Conservation (phyloP, 495 filamentous ascomycete species). For the Aspergillus baeticus region DNA sequence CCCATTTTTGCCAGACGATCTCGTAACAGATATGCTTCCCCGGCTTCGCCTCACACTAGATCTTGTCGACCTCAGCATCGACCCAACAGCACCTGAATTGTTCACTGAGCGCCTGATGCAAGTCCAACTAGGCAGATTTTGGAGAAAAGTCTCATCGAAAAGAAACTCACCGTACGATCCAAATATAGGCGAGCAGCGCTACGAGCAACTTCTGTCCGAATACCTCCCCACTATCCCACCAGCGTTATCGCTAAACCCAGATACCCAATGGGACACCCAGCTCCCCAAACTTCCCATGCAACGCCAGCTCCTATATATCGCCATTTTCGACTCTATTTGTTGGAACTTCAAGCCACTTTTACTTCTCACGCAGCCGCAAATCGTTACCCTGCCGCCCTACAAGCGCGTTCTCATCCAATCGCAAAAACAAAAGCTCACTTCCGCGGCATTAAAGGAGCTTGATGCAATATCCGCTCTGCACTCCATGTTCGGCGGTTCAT, state of each 20-base stretch:
- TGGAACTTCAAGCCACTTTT: slow-evolving; percentile 24
- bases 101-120: slow-evolving; percentile 28
- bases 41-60: not conserved
- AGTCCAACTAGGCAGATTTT: slow-evolving; percentile 22
- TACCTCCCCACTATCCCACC: slow-evolving; percentile 20
- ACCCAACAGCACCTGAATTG: not conserved
- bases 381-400: slow-evolving; percentile 13
- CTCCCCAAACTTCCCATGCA: slow-evolving; percentile 22
- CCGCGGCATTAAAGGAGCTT: slow-evolving; percentile 11
- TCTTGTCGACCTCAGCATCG: not conserved
- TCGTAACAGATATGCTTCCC: not conserved
- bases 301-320: slow-evolving; percentile 24
- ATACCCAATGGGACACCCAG: slow-evolving; percentile 22
- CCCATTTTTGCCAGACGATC: not conserved
- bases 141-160: slow-evolving; percentile 8
- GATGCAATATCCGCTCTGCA: slow-evolving; percentile 13
- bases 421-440: slow-evolving; percentile 20
- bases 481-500: slow-evolving; percentile 16
- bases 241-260: slow-evolving; percentile 20
- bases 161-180: slow-evolving; percentile 13
- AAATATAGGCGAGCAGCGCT: slow-evolving; percentile 19
- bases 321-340: slow-evolving; percentile 27
- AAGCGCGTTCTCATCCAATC: slow-evolving; percentile 18
- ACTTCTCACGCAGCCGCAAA: slow-evolving; percentile 8
- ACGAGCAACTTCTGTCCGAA: slow-evolving; percentile 23